Percentiles rank a stretch among this genome's conserved stretches.
Conservation (phyloP, 2,329 filamentous ascomycete species). For the Beauveria pseudobassiana region DNA sequence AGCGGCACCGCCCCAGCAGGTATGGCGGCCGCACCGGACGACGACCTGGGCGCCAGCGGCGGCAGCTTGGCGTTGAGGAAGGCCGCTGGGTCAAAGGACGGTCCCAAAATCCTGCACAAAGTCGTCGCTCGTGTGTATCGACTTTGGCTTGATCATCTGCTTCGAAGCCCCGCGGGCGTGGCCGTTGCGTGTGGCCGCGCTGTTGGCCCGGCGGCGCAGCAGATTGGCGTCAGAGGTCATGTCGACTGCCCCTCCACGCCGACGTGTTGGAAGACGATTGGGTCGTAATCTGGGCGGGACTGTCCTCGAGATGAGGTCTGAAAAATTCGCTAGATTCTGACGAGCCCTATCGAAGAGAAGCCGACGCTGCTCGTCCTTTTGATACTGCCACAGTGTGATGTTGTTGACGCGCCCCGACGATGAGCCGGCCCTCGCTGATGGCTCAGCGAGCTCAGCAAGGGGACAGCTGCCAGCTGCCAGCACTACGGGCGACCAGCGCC, state of each 20-base stretch:
- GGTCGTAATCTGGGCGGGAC: not conserved
- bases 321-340: not conserved
- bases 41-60: conserved; percentile 45
- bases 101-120: conserved; percentile 64
- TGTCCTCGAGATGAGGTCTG: not conserved
- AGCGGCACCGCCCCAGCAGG: conserved; percentile 46
- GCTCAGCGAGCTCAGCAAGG: not conserved
- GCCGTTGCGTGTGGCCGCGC: conserved; percentile 33
- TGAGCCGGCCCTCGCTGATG: conserved; percentile 20
- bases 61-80: conserved; percentile 79
- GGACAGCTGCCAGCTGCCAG: not conserved
- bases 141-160: conserved; percentile 39
- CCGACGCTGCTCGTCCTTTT: not conserved
- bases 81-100: conserved; percentile 73
- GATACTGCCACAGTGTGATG: not conserved
- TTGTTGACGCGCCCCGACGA: conserved; percentile 22
- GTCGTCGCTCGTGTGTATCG: conserved; percentile 61
- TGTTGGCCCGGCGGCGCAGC: conserved; percentile 37
- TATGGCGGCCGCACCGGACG: conserved; percentile 11
- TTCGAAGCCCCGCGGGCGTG: conserved; percentile 33
- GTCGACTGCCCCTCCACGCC: not conserved
- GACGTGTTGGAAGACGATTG: not conserved
- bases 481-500: not conserved
- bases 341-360: not conserved
- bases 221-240: conserved; percentile 25